These are phyloP conservation scores for Pezicula radicicola DNA, from an alignment of 2,329 filamentous ascomycete genomes.

Conservation along the genomic window DNA sequence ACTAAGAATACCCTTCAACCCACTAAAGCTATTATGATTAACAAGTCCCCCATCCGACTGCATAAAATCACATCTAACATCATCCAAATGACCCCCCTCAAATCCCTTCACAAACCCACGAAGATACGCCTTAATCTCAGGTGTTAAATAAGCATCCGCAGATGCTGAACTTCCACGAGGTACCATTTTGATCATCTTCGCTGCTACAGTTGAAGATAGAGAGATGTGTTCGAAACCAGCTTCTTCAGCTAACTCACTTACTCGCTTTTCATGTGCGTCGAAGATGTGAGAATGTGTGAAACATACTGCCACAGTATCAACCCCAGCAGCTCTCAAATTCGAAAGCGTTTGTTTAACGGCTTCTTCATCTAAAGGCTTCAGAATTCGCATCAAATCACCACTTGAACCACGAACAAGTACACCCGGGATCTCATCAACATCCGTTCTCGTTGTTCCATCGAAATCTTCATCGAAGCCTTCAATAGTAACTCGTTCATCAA, in stretches of 20 bases:
- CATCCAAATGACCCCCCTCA: constrained; percentile 49
- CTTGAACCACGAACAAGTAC: constrained; percentile 59
- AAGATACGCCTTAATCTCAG: constrained; percentile 65
- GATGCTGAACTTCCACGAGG: constrained; percentile 63
- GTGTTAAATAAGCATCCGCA: constrained; percentile 67
- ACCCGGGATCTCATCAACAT: constrained; percentile 34
- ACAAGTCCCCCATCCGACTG: constrained; percentile 40
- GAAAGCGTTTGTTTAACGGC: constrained; percentile 38
- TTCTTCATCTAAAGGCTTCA: constrained; percentile 50
- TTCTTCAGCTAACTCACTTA: constrained; percentile 57
- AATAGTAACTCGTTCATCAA: constrained; percentile 67
- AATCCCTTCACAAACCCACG: constrained; percentile 66
- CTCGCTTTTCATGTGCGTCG: constrained; percentile 58
- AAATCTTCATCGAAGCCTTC: constrained; percentile 72
- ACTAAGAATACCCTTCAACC: constrained; percentile 59
- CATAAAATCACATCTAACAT: constrained; percentile 67
- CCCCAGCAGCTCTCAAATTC: constrained; percentile 53
- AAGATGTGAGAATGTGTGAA: constrained; percentile 68
- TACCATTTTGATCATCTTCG: constrained; percentile 68
- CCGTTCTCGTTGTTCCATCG: constrained; percentile 61
- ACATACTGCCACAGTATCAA: constrained; percentile 61
- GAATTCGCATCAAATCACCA: constrained; percentile 60
- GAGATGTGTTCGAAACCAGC: constrained; percentile 65
- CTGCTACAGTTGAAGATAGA: constrained; percentile 62
- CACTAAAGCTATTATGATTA: constrained; percentile 55